Evolutionary conservation across 805 yeast genomes (phyloP), one percentile per base, ranked within the genome.

Genomic region (Sugiyamaella qingdaonensis): DNA sequence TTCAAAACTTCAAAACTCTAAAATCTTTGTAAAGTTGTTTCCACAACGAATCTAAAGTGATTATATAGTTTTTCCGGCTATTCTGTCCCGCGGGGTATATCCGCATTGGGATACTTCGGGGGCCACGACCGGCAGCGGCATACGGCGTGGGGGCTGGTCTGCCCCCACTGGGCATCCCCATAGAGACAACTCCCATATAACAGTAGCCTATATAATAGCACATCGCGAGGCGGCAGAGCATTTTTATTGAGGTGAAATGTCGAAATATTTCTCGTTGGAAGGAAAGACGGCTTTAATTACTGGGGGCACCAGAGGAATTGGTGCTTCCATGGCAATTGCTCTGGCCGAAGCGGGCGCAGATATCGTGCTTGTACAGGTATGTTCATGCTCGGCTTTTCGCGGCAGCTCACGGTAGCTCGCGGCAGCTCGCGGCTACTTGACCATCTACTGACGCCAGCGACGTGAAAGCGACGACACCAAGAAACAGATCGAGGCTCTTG

Each of bases 261-360:
- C 51, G n/a, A 49, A 29, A 13, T 37, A 18, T 24, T 56, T 35
- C 21, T 51, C 48, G 11, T 43, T 36, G 43, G 44, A 42, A 24
- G 59, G 59, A n/a, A 52, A 45, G 50, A 46, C 39, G 14, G 59
- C 51, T 32, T 46, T 45, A 36, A 64, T 78, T 32, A 74, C 83
- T 5, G 84, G 84, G 13, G 81, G 78, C 8, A 72, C 79, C 16
- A 72, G 77, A 19, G 84, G 83, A 4, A 78, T 79, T 52, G 83
- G 82, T 0, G 70, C 69, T 19, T 77, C 74, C 46, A 72, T 77
- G 44, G 78, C 78, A 18, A 63, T 65, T 37, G 81, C 75, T n/a
- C 66, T 77, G 31, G 81, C 79, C 1, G 69, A 70, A 51, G 65
- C 71, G 4, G 75, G 74, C 21, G 78, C 79, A 35, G 76, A 75